Evolutionary conservation across 495 filamentous ascomycete genomes (phyloP).

Genomic region (Penicillium herquei): DNA sequence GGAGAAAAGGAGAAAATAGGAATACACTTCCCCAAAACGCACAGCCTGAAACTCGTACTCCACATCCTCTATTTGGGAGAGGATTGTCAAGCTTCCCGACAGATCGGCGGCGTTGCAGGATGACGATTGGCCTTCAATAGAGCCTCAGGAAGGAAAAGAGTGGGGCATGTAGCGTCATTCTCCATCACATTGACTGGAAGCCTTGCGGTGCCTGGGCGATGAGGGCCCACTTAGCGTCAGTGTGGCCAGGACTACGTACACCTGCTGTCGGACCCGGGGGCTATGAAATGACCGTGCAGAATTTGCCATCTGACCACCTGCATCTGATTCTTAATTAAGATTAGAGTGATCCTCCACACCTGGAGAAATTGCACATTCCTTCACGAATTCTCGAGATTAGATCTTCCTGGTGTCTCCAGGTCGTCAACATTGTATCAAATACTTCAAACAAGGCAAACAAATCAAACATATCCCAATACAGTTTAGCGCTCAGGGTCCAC

Average conservation of each 20-base stretch:
- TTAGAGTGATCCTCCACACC: no score
- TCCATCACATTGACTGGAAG: not conserved
- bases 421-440: no score
- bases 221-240: not conserved
- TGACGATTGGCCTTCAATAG: not conserved
- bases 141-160: not conserved
- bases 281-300: no score
- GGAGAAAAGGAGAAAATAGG: conserved; percentile 2
- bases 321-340: no score
- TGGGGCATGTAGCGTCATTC: not conserved
- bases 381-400: no score
- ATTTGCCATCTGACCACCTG: no score
- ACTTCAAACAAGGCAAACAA: no score
- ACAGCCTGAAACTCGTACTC: conserved; percentile 5
- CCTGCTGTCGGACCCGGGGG: no score
- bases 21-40: not conserved
- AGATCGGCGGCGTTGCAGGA: not conserved
- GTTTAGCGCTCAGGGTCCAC: no score
- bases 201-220: conserved; percentile 1
- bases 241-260: not conserved
- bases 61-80: conserved; percentile 1
- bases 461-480: no score
- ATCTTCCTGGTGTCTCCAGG: no score
- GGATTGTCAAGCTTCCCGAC: not conserved
- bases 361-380: no score